Conservation (phyloP, 1,284 basidiomycete species). For the Ustilago trichophora region DNA sequence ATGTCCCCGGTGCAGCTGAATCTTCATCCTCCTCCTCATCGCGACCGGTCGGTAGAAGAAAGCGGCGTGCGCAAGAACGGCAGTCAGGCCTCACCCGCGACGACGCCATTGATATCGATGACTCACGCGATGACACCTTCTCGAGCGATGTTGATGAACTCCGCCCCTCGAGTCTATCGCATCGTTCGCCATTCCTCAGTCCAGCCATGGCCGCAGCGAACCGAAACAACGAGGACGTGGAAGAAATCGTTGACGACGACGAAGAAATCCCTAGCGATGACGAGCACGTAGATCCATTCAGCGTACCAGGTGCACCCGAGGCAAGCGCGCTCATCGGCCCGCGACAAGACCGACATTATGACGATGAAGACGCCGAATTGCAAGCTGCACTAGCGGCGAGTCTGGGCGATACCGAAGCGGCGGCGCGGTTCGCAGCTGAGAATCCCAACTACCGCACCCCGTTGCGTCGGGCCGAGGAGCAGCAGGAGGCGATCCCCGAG, state of each 20-base stretch:
- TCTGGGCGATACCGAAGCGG: constrained; percentile 45
- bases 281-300: constrained; percentile 43
- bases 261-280: constrained; percentile 40
- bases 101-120: constrained; percentile 43
- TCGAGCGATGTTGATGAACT: constrained; percentile 34
- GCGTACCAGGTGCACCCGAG: constrained; percentile 38
- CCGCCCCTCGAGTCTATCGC: constrained; percentile 14
- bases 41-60: constrained; percentile 25
- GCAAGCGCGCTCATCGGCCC: constrained; percentile 46
- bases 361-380: constrained; percentile 60
- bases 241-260: constrained; percentile 44
- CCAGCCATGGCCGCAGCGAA: constrained; percentile 44
- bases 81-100: constrained; percentile 38
- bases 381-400: constrained; percentile 58
- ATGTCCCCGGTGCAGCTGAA: background rate
- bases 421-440: constrained; percentile 15
- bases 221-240: constrained; percentile 39
- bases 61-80: constrained; percentile 38
- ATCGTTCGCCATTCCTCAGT: constrained; percentile 44
- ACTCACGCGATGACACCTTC: constrained; percentile 18
- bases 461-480: constrained; percentile 2
- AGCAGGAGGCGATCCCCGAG: constrained; percentile 39
- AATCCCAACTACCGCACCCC: constrained; percentile 7
- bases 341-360: constrained; percentile 47
- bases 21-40: constrained; percentile 18